Percentiles rank a stretch among this genome's conserved stretches.
These are phyloP conservation scores for Casuarina glauca DNA, from an alignment of 306 rosid species.

Conservation along the genomic window DNA sequence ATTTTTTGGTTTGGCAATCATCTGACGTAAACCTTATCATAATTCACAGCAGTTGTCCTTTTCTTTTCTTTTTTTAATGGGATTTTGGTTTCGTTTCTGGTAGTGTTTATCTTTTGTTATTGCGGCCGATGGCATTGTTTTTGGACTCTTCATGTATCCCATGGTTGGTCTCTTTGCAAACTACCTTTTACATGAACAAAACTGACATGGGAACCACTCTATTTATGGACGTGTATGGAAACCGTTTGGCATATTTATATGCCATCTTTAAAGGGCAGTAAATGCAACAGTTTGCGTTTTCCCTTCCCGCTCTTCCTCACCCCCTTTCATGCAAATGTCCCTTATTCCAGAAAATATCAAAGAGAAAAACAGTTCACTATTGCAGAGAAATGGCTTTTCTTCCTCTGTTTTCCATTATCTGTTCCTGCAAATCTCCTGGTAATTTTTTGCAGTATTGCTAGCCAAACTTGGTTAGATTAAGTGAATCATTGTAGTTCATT, in stretches of 20 bases:
- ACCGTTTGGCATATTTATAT: not conserved
- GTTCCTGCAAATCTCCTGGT: not conserved
- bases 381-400: not conserved
- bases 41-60: too few relatives aligned
- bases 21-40: too few relatives aligned
- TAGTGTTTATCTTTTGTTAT: too few relatives aligned
- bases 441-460: too few relatives aligned
- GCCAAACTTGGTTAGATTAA: too few relatives aligned
- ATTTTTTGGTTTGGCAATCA: not conserved
- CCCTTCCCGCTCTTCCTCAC: constrained; percentile 26
- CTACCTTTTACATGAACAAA: too few relatives aligned
- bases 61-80: not conserved
- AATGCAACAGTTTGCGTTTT: constrained; percentile 4
- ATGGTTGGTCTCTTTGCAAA: too few relatives aligned
- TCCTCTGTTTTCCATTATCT: constrained; percentile 2
- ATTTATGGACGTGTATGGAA: too few relatives aligned
- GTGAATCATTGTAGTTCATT: too few relatives aligned
- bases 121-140: too few relatives aligned
- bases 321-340: constrained; percentile 28
- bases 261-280: not conserved
- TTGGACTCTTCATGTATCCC: too few relatives aligned
- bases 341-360: not conserved
- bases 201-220: too few relatives aligned
- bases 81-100: not conserved
- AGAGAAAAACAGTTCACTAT: not conserved